Conservation (phyloP, 2,329 filamentous ascomycete species). For the Fusarium cyanostomum region DNA sequence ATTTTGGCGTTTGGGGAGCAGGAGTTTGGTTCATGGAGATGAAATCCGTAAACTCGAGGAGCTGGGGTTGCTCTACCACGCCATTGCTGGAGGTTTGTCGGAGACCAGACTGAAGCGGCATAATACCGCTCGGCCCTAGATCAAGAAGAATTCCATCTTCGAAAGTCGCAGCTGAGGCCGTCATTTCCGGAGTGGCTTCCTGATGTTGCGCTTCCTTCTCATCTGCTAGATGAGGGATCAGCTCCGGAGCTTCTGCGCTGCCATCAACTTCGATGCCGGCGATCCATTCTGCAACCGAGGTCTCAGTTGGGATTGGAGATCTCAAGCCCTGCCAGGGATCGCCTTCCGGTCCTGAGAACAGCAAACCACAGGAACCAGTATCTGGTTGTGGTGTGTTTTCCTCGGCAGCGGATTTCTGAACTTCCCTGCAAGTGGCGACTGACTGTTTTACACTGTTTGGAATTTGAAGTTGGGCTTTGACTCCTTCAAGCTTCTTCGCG, state of each 20-base stretch:
- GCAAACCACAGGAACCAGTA: background rate
- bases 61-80: background rate
- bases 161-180: background rate
- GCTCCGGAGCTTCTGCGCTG: background rate
- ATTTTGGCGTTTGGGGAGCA: background rate
- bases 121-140: background rate
- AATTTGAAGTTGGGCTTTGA: background rate
- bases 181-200: background rate
- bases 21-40: background rate
- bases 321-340: background rate
- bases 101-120: background rate
- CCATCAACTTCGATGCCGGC: background rate
- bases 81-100: background rate
- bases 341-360: background rate
- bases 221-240: background rate
- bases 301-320: background rate
- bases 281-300: constrained; percentile 14
- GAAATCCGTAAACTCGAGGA: background rate
- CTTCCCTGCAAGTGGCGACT: background rate
- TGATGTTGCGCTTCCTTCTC: background rate
- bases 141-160: background rate
- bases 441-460: background rate
- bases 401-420: background rate
- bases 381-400: background rate
- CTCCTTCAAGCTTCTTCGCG: background rate